Evolutionary conservation across 345 rosid genomes (phyloP).

Genomic region (Microcos paniculata): DNA sequence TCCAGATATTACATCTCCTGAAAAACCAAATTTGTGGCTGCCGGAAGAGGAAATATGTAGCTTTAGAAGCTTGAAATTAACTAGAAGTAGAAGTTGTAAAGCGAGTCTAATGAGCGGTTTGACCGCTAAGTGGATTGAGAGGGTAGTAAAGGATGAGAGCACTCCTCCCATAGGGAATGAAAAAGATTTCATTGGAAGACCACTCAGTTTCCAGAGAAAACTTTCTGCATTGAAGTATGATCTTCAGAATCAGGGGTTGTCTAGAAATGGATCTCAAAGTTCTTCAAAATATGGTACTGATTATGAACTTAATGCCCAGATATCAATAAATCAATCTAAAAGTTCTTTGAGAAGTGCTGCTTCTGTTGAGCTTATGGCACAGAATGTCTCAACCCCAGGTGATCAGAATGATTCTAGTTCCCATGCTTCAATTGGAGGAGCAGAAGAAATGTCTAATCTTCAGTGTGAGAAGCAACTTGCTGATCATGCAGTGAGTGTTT

Average conservation of each 20-base stretch:
- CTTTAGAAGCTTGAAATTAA: conserved; percentile 41
- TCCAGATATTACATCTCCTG: conserved; percentile 37
- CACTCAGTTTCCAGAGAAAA: conserved; percentile 35
- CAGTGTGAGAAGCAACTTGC: conserved; percentile 37
- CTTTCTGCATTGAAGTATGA: conserved; percentile 27
- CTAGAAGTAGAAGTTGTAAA: conserved; percentile 70
- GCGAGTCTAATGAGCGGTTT: conserved; percentile 39
- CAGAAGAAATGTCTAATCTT: conserved; percentile 18
- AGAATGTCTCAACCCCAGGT: conserved; percentile 25
- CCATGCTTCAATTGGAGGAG: conserved; percentile 16
- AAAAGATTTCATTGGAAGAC: conserved; percentile 39
- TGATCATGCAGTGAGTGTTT: conserved; percentile 37
- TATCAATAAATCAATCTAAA: conserved; percentile 35
- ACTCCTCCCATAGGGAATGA: conserved; percentile 38
- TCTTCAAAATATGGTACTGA: conserved; percentile 26
- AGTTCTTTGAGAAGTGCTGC: conserved; percentile 28
- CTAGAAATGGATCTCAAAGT: conserved; percentile 39
- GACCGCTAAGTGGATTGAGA: conserved; percentile 33
- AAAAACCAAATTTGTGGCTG: conserved; percentile 34
- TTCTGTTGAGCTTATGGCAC: conserved; percentile 35
- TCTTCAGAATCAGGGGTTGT: conserved; percentile 22
- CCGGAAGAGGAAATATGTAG: conserved; percentile 37
- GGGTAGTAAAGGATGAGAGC: conserved; percentile 29
- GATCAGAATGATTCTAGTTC: conserved; percentile 11
- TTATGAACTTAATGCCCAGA: conserved; percentile 37